A percentile compares a stretch with the other conserved stretches of the same genome.
These are phyloP conservation scores for Takakia lepidozioides DNA, from an alignment of 225 moss, liverwort and hornwort species.

Conservation along the genomic window DNA sequence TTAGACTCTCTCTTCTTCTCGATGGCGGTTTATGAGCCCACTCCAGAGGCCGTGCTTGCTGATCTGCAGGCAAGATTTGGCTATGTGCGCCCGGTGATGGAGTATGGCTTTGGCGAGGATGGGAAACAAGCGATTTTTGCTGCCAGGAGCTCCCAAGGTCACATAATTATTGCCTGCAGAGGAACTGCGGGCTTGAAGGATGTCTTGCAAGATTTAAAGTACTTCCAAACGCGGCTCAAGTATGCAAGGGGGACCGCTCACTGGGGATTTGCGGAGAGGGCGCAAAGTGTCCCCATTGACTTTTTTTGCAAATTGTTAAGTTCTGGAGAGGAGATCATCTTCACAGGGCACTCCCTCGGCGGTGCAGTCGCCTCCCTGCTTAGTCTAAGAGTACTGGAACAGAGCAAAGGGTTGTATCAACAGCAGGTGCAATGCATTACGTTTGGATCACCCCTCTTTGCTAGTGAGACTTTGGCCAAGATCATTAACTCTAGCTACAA, in stretches of 20 bases:
- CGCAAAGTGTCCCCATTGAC: slow-evolving; percentile 80
- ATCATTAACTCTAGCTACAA: slow-evolving; percentile 37
- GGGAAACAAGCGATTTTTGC: slow-evolving; percentile 7
- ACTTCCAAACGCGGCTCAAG: slow-evolving; percentile 90
- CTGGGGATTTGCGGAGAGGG: slow-evolving; percentile 79
- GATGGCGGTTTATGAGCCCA: slow-evolving; percentile 5
- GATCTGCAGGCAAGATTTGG: slow-evolving; percentile 4
- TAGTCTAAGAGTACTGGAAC: slow-evolving; percentile 53
- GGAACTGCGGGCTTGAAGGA: slow-evolving; percentile 81
- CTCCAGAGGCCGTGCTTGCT: slow-evolving; percentile 1
- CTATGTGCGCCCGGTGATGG: slow-evolving; percentile 4
- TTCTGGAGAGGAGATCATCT: slow-evolving; percentile 71
- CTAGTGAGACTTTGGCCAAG: slow-evolving; percentile 33
- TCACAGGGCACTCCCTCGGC: slow-evolving; percentile 84
- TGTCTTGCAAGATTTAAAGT: slow-evolving; percentile 71
- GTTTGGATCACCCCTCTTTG: slow-evolving; percentile 50
- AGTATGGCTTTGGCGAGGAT: slow-evolving; percentile 7
- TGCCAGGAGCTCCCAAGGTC: slow-evolving; percentile 31
- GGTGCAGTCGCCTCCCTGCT: slow-evolving; percentile 86
- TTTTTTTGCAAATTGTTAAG: slow-evolving; percentile 75
- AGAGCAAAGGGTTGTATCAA: slow-evolving; percentile 15
- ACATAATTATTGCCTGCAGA: slow-evolving; percentile 82
- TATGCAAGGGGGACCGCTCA: slow-evolving; percentile 76
- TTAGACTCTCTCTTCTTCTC: slow-evolving; percentile 7
- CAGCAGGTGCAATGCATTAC: slow-evolving; percentile 54